Percentiles rank a stretch among this genome's conserved stretches.
Evolutionary conservation across 176 grass and related monocot genomes (phyloP).

Genomic region (Pontederia paniculata): DNA sequence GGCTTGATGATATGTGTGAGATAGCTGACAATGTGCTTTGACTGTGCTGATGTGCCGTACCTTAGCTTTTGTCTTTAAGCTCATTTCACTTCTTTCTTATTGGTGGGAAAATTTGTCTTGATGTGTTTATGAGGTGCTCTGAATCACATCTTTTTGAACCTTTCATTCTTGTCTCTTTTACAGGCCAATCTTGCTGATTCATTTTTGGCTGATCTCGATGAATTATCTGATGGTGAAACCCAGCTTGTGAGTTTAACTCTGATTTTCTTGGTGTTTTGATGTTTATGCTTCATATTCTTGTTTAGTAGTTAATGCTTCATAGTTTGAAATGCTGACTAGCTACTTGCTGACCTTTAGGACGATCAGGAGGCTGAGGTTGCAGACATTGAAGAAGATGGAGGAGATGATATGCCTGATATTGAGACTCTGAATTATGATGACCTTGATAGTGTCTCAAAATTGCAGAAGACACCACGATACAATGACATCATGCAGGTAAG

Average conservation of each 20-base stretch:
- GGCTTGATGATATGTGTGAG: no score
- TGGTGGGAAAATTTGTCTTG: no score
- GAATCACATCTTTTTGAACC: not conserved
- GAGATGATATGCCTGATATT: slow-evolving; percentile 51
- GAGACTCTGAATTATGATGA: slow-evolving; percentile 68
- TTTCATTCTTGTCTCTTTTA: not conserved
- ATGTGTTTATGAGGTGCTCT: no score
- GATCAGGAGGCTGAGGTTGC: slow-evolving; percentile 35
- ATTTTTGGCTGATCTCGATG: slow-evolving; percentile 82
- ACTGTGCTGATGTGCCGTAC: no score
- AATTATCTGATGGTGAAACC: slow-evolving; percentile 65
- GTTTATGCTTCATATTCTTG: not conserved
- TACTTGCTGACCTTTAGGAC: slow-evolving; percentile 23
- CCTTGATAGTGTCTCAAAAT: slow-evolving; percentile 71
- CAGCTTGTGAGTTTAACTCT: slow-evolving; percentile 43
- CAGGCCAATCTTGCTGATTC: slow-evolving; percentile 86
- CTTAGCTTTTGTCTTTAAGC: no score
- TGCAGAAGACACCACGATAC: slow-evolving; percentile 59
- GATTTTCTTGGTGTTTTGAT: not conserved
- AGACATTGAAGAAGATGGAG: slow-evolving; percentile 39
- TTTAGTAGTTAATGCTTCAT: not conserved
- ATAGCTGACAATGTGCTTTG: no score
- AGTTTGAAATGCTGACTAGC: not conserved
- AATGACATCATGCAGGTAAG: slow-evolving; percentile 60
- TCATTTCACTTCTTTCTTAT: no score